Base-by-base conservation (phyloP, 2,329 filamentous ascomycete genomes). In the Monosporascus sp. region DNA sequence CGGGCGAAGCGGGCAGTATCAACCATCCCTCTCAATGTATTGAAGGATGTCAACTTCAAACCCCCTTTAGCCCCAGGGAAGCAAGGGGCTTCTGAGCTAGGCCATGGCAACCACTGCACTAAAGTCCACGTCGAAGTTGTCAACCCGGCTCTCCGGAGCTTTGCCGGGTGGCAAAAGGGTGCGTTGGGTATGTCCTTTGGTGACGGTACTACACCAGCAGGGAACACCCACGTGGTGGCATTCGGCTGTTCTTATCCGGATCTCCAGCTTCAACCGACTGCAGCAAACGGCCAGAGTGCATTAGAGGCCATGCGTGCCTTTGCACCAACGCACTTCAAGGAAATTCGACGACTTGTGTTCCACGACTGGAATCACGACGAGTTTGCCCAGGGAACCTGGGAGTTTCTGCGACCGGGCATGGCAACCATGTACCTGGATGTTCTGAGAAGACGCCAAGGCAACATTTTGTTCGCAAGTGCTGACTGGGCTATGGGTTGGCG, bases 211-310 rank as follows among this genome's bases (percentile, higher is more conserved):
- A 76, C 73, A 0, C 71, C 73, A 0, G 68, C 69, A 0, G 75
- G 76, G 0, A 77, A 78, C 40, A 77, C 76, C 0, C 76, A 79
- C 37, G 62, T 79, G 1, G 76, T 79, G 0, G 68, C 69, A 2
- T 79, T 80, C 49, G 75, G 76, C 1, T 26, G 24, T 26, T 26
- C 24, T 1, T 26, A 26, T 26, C 24, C 24, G 24, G 24, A 26
- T 26, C 71, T 69, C 0, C 58, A 68, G 2, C 60, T 78, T 5
- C 64, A 76, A 2, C 73, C 73, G 0, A 26, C 24, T 26, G 74
- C 77, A 14, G 71, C 73, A 7, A 62, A 76, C 44, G 65, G 76
- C 2, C 54, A 70, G 56, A 62, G n/a, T 68, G 71, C 0, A 63
- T 73, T 48, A 52, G 69, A 16, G 64, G 66, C 2, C 59, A 72